Evolutionary conservation across 106 monocot genomes (phyloP).

Genomic region (Xerophyta viscosa): DNA sequence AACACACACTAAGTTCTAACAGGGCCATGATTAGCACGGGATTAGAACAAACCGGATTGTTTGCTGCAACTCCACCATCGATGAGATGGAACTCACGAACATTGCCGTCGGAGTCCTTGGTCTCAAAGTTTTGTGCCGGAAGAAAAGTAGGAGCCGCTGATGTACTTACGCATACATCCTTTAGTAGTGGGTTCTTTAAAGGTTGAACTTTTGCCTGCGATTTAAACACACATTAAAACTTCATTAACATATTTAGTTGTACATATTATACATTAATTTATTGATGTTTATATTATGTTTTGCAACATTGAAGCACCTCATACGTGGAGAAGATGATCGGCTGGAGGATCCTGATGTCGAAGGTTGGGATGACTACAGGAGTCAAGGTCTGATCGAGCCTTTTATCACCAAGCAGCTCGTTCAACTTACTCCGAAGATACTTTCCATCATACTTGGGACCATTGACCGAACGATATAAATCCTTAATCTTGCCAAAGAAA

Average conservation of each 20-base stretch:
- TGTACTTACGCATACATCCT: constrained; percentile 47
- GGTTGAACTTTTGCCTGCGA: constrained; percentile 16
- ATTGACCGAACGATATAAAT: not conserved
- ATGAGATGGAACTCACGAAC: constrained; percentile 32
- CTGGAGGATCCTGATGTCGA: constrained; percentile 51
- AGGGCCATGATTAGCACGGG: too few species aligned
- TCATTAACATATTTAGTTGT: too few species aligned
- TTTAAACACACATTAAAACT: too few species aligned
- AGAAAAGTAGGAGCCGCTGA: constrained; percentile 59
- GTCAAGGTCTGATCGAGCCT: constrained; percentile 43
- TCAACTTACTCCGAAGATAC: constrained; percentile 28
- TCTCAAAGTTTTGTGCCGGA: constrained; percentile 47
- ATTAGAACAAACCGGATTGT: constrained; percentile 48
- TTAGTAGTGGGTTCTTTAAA: constrained; percentile 23
- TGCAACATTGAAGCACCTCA: too few species aligned
- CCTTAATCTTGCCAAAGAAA: not conserved
- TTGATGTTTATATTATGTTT: too few species aligned
- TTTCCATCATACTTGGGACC: constrained; percentile 61
- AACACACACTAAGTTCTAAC: too few species aligned
- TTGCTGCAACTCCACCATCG: constrained; percentile 53
- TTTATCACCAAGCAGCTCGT: constrained; percentile 25
- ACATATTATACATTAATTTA: too few species aligned
- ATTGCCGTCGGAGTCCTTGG: constrained; percentile 16
- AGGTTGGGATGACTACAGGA: constrained; percentile 47
- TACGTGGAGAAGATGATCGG: constrained; percentile 63